These are phyloP conservation scores for Perkinsus marinus DNA, from an alignment of 169 alveolate species.

Conservation along the genomic window DNA sequence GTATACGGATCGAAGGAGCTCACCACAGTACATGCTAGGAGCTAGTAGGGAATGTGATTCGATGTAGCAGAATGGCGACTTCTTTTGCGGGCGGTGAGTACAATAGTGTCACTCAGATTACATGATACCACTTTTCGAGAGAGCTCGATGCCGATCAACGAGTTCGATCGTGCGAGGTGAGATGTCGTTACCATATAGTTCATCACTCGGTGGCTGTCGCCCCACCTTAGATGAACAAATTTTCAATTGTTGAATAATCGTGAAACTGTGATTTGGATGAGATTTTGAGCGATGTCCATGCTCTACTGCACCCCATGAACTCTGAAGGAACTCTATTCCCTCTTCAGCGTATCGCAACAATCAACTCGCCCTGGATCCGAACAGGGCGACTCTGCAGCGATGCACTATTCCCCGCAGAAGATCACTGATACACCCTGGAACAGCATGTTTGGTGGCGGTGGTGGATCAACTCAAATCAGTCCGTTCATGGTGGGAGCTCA, in stretches of 20 bases:
- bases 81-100: too few species aligned
- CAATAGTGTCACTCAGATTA: background rate
- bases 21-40: background rate
- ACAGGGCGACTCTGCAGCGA: background rate
- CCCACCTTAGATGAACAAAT: too few species aligned
- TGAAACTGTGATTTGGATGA: too few species aligned
- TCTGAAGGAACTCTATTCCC: background rate
- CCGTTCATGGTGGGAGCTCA: too few species aligned
- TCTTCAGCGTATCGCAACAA: background rate
- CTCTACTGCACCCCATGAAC: too few species aligned
- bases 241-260: too few species aligned
- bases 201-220: too few species aligned
- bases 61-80: background rate
- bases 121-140: background rate
- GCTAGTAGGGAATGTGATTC: background rate
- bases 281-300: too few species aligned
- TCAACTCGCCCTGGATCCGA: background rate
- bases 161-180: background rate
- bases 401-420: background rate
- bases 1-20: too few species aligned
- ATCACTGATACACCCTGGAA: background rate
- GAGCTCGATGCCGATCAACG: background rate
- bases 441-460: background rate
- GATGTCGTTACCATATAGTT: too few species aligned
- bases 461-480: background rate